Conservation (phyloP, 2,329 filamentous ascomycete species). For the Diaporthe amygdali region DNA sequence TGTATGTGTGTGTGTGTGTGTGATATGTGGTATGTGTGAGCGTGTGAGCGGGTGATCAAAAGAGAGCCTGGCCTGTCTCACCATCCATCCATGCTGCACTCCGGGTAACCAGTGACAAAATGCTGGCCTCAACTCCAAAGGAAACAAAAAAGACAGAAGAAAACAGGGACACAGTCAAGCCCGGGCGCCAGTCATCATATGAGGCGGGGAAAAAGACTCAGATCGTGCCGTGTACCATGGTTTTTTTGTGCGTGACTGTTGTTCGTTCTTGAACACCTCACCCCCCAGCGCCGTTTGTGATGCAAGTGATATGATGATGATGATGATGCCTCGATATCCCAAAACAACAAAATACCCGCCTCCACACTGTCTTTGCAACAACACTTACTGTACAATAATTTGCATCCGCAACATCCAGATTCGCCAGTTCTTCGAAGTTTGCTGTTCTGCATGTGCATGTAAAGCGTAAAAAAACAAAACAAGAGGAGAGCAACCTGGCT, state of each 20-base stretch:
- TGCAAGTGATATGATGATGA: constrained; percentile 3
- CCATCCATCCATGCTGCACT: constrained; percentile 4
- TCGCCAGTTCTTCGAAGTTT: neutral
- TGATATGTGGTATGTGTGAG: neutral
- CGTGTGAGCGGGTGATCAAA: neutral
- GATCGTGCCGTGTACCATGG: neutral
- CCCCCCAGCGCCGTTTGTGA: constrained; percentile 2
- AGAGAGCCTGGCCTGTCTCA: neutral
- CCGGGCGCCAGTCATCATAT: neutral
- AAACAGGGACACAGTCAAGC: neutral
- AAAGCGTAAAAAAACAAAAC: neutral
- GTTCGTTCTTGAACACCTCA: constrained; percentile 2
- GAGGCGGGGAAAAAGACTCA: neutral
- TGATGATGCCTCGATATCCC: constrained; percentile 5
- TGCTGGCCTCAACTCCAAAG: constrained; percentile 11
- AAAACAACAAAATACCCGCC: constrained; percentile 5
- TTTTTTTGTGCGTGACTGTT: neutral
- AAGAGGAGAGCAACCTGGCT: neutral
- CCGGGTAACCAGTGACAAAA: neutral
- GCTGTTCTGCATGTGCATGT: neutral
- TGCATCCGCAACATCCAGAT: neutral
- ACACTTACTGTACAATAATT: constrained; percentile 5
- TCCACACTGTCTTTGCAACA: neutral
- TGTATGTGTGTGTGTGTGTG: neutral
- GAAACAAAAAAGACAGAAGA: neutral